A percentile compares a stretch with the other conserved stretches of the same genome.
Evolutionary conservation across 1,284 basidiomycete genomes (phyloP).

Genomic region (Puccinia polysora): DNA sequence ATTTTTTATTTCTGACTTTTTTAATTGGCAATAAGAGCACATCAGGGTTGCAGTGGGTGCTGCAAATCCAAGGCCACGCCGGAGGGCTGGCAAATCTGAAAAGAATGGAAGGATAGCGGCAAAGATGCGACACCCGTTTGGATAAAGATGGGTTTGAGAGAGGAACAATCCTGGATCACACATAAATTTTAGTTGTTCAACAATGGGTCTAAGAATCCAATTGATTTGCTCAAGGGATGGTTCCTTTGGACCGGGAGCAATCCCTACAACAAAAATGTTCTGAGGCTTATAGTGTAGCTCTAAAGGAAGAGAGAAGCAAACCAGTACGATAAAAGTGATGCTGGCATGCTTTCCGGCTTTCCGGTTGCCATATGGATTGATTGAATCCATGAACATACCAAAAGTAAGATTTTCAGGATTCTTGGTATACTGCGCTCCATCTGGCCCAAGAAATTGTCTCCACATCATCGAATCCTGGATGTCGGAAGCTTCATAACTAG

Average conservation of each 20-base stretch:
- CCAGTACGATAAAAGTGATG: constrained; percentile 29
- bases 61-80: constrained; percentile 37
- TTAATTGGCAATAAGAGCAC: constrained; percentile 44
- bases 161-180: constrained; percentile 4
- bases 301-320: constrained; percentile 47
- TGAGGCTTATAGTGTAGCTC: constrained; percentile 52
- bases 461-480: constrained; percentile 28
- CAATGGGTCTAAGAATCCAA: constrained; percentile 50
- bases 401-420: constrained; percentile 15
- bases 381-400: constrained; percentile 26
- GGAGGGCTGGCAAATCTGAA: constrained; percentile 45
- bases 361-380: constrained; percentile 22
- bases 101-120: constrained; percentile 46
- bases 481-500: constrained; percentile 1
- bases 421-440: constrained; percentile 17
- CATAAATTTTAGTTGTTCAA: constrained; percentile 49
- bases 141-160: constrained; percentile 1
- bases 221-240: constrained; percentile 49
- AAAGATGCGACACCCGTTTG: constrained; percentile 50
- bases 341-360: constrained; percentile 5
- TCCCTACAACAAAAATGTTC: constrained; percentile 55
- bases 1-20: constrained; percentile 21
- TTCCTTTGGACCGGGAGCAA: constrained; percentile 52
- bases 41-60: constrained; percentile 19
- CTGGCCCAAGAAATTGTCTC: constrained; percentile 22